Evolutionary conservation across 106 monocot genomes (phyloP).

Genomic region (Dendrobium nobile): DNA sequence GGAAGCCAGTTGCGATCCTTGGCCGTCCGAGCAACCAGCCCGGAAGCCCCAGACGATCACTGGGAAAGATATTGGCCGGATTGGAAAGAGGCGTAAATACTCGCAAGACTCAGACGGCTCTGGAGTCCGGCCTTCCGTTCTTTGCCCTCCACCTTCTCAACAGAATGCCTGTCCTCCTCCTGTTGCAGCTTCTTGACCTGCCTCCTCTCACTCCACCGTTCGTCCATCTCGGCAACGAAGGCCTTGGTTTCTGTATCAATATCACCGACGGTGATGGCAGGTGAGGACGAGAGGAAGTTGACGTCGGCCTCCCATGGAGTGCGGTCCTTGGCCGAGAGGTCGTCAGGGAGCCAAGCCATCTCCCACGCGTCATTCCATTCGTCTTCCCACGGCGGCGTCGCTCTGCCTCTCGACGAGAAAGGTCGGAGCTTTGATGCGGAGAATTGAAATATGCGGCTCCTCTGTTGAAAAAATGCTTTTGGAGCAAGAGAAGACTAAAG

Average conservation of each 20-base stretch:
- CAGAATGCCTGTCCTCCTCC: background rate
- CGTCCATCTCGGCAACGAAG: conserved; percentile 99
- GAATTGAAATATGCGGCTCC: background rate
- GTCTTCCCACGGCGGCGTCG: conserved; percentile 22
- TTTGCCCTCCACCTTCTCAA: conserved; percentile 15
- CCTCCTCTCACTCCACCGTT: conserved; percentile 72
- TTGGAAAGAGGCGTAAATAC: conserved; percentile 9
- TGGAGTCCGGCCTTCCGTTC: conserved; percentile 12
- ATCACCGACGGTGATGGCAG: conserved; percentile 30
- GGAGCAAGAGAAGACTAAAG: too few species aligned
- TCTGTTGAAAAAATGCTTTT: too few species aligned
- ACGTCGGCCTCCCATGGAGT: conserved; percentile 56
- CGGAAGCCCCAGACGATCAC: background rate
- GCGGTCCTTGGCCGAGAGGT: conserved; percentile 26
- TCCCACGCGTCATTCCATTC: conserved; percentile 99
- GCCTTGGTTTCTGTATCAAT: conserved; percentile 76
- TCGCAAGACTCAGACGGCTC: conserved; percentile 11
- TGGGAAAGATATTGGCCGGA: background rate
- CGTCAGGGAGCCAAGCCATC: conserved; percentile 74
- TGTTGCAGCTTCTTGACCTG: conserved; percentile 22
- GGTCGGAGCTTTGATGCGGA: background rate
- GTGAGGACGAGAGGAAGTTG: conserved; percentile 14
- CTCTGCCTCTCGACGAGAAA: background rate
- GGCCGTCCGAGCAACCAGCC: background rate
- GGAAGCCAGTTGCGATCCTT: background rate